Evolutionary conservation across 805 yeast species (phyloP).

Genomic region (Diddensiella caesifluorescens): DNA sequence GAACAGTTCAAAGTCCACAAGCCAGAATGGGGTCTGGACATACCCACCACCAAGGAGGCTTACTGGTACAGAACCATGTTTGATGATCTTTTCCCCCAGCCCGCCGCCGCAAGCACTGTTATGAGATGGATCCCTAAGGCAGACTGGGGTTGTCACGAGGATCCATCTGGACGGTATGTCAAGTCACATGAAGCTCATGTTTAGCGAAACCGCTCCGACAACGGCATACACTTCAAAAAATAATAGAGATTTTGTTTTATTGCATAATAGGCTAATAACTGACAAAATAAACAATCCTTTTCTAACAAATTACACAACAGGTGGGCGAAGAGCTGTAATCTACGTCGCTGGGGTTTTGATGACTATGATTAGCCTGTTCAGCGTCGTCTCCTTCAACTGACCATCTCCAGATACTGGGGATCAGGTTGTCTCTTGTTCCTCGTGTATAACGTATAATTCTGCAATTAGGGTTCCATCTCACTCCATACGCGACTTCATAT

Average conservation of each 20-base stretch:
- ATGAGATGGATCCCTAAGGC: constrained; percentile 99
- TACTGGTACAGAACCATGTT: constrained; percentile 98
- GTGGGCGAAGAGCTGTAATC: neutral
- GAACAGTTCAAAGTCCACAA: constrained; percentile 88
- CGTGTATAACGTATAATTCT: constrained; percentile 13
- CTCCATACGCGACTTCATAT: neutral
- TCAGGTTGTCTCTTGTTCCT: constrained; percentile 8
- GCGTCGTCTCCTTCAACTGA: constrained; percentile 13
- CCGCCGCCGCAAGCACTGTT: constrained; percentile 92
- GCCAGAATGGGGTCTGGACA: constrained; percentile 92
- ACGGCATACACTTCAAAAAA: neutral
- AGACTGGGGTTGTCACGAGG: constrained; percentile 99
- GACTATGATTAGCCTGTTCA: constrained; percentile 2
- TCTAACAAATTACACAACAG: neutral
- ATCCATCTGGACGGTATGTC: constrained; percentile 97
- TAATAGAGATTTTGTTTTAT: neutral
- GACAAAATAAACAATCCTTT: neutral
- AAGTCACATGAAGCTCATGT: constrained; percentile 53
- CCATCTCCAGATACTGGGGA: constrained; percentile 15
- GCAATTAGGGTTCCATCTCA: neutral
- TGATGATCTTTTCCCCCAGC: constrained; percentile 84
- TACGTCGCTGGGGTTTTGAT: neutral
- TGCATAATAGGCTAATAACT: neutral
- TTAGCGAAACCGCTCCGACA: constrained; percentile 3
- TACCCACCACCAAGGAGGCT: constrained; percentile 97